These are phyloP conservation scores for Berkeleyomyces basicola DNA, from an alignment of 2,329 filamentous ascomycete genomes.

Conservation along the genomic window DNA sequence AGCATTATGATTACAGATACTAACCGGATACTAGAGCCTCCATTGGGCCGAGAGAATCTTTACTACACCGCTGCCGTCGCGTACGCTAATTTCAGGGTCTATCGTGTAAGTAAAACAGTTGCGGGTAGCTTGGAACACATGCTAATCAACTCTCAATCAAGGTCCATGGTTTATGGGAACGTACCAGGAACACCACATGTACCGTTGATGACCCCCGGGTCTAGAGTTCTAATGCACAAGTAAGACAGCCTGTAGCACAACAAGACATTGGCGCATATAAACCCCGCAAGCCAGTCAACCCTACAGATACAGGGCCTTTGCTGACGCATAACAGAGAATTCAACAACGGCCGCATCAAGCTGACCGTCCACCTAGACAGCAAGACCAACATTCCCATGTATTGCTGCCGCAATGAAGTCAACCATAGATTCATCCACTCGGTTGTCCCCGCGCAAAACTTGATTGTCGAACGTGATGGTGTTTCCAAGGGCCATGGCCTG, in stretches of 20 bases:
- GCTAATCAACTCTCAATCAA: no score
- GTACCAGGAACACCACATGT: neutral
- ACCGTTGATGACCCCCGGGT: neutral
- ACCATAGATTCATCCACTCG: neutral
- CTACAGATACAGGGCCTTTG: neutral
- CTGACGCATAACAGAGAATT: neutral
- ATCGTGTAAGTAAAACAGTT: constrained; percentile 17
- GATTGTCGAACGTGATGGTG: neutral
- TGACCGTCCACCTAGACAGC: neutral
- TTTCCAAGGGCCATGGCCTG: neutral
- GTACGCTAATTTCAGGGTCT: constrained; percentile 31
- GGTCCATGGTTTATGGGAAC: no score
- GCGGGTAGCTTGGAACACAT: neutral
- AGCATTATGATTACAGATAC: neutral
- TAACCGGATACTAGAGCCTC: constrained; percentile 22
- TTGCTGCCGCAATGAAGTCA: neutral
- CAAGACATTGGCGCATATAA: no score
- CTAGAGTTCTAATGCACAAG: neutral
- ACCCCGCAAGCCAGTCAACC: neutral
- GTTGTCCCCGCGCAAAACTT: neutral
- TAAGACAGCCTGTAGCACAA: neutral
- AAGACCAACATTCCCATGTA: neutral
- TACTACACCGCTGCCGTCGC: constrained; percentile 33
- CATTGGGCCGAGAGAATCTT: constrained; percentile 50
- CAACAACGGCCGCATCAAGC: neutral